Conservation (phyloP, 75 land plant species). For the Cryptomeria japonica region DNA sequence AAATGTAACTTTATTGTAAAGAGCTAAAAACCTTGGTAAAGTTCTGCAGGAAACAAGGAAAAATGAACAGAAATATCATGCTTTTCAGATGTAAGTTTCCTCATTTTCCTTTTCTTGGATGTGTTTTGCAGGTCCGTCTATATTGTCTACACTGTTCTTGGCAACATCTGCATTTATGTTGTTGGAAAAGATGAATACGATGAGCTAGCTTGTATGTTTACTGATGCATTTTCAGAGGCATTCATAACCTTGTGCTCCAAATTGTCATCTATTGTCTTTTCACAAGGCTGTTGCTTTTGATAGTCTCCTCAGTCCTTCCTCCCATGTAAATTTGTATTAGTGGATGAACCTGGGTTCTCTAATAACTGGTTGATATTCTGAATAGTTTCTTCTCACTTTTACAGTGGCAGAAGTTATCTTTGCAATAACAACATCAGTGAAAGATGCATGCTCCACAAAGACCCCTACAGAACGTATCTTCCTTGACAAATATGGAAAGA, state of each 20-base stretch:
- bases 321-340: neutral
- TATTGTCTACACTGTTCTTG: slow-evolving; percentile 86
- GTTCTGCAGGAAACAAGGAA: neutral
- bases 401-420: slow-evolving; percentile 88
- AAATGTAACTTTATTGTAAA: neutral
- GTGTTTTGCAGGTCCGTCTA: slow-evolving; percentile 71
- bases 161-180: slow-evolving; percentile 82
- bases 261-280: neutral
- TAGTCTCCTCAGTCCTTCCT: neutral
- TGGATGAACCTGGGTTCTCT: neutral
- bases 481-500: slow-evolving; percentile 93
- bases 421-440: slow-evolving; percentile 81
- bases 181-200: slow-evolving; percentile 98
- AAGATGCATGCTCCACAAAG: slow-evolving; percentile 83
- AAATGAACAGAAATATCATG: neutral
- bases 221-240: neutral
- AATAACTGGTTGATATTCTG: neutral
- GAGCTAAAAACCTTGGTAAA: neutral
- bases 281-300: neutral
- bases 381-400: neutral
- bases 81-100: neutral
- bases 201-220: slow-evolving; percentile 82
- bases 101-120: neutral
- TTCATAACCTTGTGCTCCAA: neutral
- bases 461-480: slow-evolving; percentile 90